Conservation (phyloP, 768 basidiomycete species). For the Xerocomus spinulosus region DNA sequence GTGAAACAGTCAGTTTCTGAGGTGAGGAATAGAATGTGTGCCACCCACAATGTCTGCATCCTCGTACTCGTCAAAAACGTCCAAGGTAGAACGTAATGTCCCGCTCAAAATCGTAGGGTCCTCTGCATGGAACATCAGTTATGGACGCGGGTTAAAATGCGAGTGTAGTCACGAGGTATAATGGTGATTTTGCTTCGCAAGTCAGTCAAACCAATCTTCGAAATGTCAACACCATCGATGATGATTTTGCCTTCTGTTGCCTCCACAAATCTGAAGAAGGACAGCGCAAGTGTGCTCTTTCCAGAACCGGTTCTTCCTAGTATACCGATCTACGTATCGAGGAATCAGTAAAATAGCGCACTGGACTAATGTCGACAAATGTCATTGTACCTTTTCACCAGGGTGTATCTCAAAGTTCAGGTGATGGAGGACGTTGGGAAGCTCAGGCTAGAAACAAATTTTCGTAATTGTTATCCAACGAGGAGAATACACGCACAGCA, state of each 20-base stretch:
- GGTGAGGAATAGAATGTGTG: background rate
- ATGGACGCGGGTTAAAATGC: background rate
- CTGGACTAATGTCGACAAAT: background rate
- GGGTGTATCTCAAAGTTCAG: constrained; percentile 70
- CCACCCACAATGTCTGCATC: constrained; percentile 71
- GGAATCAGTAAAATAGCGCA: constrained; percentile 1
- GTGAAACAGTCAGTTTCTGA: background rate
- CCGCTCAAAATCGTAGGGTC: constrained; percentile 88
- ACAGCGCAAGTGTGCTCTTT: constrained; percentile 77
- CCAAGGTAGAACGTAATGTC: constrained; percentile 72
- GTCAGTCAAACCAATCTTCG: constrained; percentile 76
- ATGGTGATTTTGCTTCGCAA: constrained; percentile 74
- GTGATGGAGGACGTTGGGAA: constrained; percentile 80
- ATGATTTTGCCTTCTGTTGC: constrained; percentile 69
- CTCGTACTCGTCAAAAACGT: constrained; percentile 83
- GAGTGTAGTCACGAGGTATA: constrained; percentile 54
- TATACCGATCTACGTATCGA: constrained; percentile 52
- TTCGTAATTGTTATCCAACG: background rate
- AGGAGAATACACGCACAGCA: constrained; percentile 46
- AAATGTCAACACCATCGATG: constrained; percentile 77
- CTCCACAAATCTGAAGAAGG: constrained; percentile 90
- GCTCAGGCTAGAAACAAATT: constrained; percentile 54
- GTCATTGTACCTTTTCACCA: constrained; percentile 60
- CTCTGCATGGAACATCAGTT: constrained; percentile 42
- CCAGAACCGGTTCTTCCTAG: constrained; percentile 68